Evolutionary conservation across 1,284 basidiomycete species (phyloP), one percentile per base, ranked within the genome.

Genomic region (Waitea zeae): DNA sequence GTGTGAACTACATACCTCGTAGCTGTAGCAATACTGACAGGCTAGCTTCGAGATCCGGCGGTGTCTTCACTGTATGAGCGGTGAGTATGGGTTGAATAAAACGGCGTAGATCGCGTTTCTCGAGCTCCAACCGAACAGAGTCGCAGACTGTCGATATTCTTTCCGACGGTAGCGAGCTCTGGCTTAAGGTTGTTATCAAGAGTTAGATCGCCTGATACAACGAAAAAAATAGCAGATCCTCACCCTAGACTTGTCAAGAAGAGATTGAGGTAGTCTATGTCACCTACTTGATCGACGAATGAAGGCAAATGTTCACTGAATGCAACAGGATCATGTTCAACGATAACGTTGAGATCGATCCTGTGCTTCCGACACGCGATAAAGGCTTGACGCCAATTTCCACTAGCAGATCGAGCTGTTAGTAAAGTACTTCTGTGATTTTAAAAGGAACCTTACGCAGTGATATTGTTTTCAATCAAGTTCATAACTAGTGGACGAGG

Each of bases 1-100:
- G 24, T 13, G 18, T 33, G 30, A 31, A 37, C 13, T 11, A 9
- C 33, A 36, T 11, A 81, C 86, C 75, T 59, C 84, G 76, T 36
- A 97, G 58, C 26, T 66, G 67, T 30, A 88, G 67, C n/a, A 97
- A 60, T 6, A 90, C 60, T 4, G 64, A 56, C 0, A 99, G 64
- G 0, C 76, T 90, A 11, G 79, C 69, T 52, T 97, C 92, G 47
- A 90, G 79, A 51, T 96, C 89, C 5, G 92, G 77, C 4, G 93
- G 93, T 12, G 67, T 69, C 52, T 95, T 95, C 41, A 95, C 81
- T 12, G 92, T 84, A 51, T 95, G 77, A 0, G 93, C 81, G 0
- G 93, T 97, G 38, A 97, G 57, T 39, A 98, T 83, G 1, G 83
- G 77, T 51, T 90, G 92, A 42, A 93, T 66, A 48, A 93, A 97